Conservation (phyloP, 208 protist genomes). For the Borovskyia barvae region DNA sequence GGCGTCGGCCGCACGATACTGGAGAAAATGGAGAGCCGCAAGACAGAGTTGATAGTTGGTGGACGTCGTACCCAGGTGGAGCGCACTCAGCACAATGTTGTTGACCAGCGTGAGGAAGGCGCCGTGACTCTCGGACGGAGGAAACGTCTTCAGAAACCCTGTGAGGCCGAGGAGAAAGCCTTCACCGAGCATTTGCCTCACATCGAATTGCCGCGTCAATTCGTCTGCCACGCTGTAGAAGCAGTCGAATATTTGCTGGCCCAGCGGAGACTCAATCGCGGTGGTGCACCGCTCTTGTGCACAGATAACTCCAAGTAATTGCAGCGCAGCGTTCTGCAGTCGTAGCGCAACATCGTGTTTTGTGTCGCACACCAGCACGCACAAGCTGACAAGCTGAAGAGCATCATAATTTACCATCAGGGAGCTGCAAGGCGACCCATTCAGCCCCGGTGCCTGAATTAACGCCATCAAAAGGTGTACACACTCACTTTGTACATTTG, state of each 20-base stretch:
- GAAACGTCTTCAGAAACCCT: constrained; percentile 29
- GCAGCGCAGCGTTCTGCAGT: constrained; percentile 26
- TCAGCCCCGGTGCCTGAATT: background rate
- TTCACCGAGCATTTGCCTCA: constrained; percentile 36
- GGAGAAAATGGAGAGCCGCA: constrained; percentile 47
- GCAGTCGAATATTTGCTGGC: background rate
- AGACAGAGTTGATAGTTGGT: constrained; percentile 36
- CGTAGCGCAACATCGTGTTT: constrained; percentile 7
- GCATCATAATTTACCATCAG: constrained; percentile 11
- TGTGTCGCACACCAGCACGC: constrained; percentile 14
- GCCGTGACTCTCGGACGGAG: constrained; percentile 11
- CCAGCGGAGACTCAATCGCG: background rate
- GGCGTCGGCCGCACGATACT: constrained; percentile 5
- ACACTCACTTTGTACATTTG: constrained; percentile 31
- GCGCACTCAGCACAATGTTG: constrained; percentile 36
- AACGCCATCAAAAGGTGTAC: constrained; percentile 28
- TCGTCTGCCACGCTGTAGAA: constrained; percentile 22
- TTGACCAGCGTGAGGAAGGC: constrained; percentile 24
- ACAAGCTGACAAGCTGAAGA: constrained; percentile 20
- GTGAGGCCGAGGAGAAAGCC: constrained; percentile 43
- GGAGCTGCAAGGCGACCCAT: background rate
- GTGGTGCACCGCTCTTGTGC: background rate
- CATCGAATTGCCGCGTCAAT: constrained; percentile 9
- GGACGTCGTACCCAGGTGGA: constrained; percentile 18
- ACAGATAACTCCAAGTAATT: constrained; percentile 21